These are phyloP conservation scores for Kernera saxatilis DNA, from an alignment of 345 rosid species.

Conservation along the genomic window DNA sequence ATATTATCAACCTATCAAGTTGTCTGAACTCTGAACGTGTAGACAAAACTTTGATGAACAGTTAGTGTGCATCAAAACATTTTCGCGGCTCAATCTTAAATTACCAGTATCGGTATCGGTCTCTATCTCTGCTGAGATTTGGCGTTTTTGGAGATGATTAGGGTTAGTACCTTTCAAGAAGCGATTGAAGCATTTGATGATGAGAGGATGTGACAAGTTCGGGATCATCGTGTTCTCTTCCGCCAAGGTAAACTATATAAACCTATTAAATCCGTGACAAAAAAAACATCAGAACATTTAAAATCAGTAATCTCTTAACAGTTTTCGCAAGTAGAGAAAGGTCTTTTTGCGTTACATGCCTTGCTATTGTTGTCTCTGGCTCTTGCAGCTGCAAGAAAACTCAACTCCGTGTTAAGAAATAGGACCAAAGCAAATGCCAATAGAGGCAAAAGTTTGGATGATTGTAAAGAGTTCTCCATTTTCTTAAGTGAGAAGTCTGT, in stretches of 20 bases:
- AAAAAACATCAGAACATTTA: background rate
- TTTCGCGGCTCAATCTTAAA: too few relatives aligned
- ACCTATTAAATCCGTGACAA: slow-evolving; percentile 13
- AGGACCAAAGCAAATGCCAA: background rate
- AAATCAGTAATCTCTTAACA: background rate
- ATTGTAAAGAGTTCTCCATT: slow-evolving; percentile 7
- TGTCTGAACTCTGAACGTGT: too few relatives aligned
- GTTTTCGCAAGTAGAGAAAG: background rate
- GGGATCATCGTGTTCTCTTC: slow-evolving; percentile 37
- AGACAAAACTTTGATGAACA: too few relatives aligned
- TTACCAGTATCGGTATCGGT: too few relatives aligned
- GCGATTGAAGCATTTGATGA: slow-evolving; percentile 34
- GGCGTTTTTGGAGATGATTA: background rate
- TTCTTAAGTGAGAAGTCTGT: slow-evolving; percentile 7
- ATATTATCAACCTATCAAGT: background rate
- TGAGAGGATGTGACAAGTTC: slow-evolving; percentile 33
- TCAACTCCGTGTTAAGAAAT: background rate
- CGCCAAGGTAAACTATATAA: slow-evolving; percentile 46
- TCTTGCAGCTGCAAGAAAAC: background rate
- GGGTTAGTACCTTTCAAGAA: slow-evolving; percentile 39
- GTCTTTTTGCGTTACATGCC: background rate
- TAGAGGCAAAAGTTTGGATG: slow-evolving; percentile 6
- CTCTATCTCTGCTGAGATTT: background rate
- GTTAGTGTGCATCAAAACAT: background rate
- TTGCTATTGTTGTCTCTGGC: background rate